Percentiles rank a stretch among this genome's conserved stretches.
phyloP scores from a whole-genome alignment of 306 rosid species.

The Morella rubra region DNA sequence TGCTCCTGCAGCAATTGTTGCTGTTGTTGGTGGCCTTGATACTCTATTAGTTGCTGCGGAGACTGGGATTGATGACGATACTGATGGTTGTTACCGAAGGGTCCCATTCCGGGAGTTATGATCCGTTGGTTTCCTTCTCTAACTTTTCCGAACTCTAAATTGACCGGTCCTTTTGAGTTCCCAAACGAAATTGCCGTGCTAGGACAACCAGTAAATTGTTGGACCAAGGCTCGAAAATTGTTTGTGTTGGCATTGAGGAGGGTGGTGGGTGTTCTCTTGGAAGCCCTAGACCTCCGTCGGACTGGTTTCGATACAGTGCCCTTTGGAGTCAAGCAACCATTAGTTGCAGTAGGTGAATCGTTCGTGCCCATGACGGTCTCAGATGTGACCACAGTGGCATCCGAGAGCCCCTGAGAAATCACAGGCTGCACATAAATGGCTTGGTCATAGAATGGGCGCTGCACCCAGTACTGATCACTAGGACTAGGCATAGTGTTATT shows the following conservation, averaged over 20 bases:
- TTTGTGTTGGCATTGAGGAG: constrained; percentile 66
- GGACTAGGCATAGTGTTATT: constrained; percentile 11
- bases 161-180: constrained; percentile 63
- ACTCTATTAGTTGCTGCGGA: constrained; percentile 19
- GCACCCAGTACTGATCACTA: constrained; percentile 36
- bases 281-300: constrained; percentile 60
- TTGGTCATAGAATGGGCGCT: constrained; percentile 40
- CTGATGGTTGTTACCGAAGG: constrained; percentile 14
- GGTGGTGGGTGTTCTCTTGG: constrained; percentile 66
- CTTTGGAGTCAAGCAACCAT: constrained; percentile 32
- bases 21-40: constrained; percentile 24
- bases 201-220: constrained; percentile 79
- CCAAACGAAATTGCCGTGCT: constrained; percentile 38
- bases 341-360: background rate
- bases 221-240: constrained; percentile 76
- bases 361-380: constrained; percentile 21
- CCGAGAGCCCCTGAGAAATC: constrained; percentile 10
- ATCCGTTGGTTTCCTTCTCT: constrained; percentile 27
- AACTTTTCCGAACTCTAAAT: constrained; percentile 59
- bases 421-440: constrained; percentile 18
- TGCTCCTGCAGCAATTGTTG: constrained; percentile 7
- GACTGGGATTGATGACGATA: constrained; percentile 27
- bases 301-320: constrained; percentile 41
- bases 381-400: constrained; percentile 27
- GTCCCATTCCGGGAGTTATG: constrained; percentile 3